Conservation (phyloP, 2,329 filamentous ascomycete genomes). For the Fusarium sp. region DNA sequence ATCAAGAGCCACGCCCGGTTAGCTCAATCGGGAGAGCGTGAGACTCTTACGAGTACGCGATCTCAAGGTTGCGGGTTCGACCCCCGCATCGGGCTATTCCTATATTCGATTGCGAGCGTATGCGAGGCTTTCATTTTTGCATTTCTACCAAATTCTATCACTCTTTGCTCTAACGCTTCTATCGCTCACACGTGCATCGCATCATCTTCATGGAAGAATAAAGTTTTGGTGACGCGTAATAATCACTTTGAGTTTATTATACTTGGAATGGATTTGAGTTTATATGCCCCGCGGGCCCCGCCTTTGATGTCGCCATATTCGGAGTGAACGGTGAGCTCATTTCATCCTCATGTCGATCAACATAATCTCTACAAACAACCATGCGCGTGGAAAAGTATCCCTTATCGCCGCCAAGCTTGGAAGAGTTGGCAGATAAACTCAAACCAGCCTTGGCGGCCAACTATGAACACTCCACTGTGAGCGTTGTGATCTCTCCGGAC, state of each 20-base stretch:
- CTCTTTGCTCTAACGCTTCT: accelerated
- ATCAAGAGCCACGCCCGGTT: constrained; percentile 51
- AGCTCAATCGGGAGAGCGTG: constrained; percentile 69
- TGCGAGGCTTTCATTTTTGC: constrained; percentile 18
- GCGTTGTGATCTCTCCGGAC: neutral
- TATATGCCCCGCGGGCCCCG: neutral
- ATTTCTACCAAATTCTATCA: too few species aligned
- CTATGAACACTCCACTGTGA: neutral
- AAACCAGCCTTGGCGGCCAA: neutral
- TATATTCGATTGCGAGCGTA: constrained; percentile 44
- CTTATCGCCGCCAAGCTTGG: constrained; percentile 45
- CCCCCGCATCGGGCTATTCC: constrained; percentile 58
- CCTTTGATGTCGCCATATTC: neutral
- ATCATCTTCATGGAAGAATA: accelerated
- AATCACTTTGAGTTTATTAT: neutral
- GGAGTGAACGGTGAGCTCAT: neutral
- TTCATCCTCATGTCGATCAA: neutral
- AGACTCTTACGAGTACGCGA: constrained; percentile 68
- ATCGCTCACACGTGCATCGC: accelerated
- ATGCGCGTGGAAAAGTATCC: constrained; percentile 9
- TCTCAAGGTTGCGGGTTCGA: constrained; percentile 71
- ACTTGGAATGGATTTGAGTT: neutral
- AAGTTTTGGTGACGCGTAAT: neutral
- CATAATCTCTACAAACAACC: neutral
- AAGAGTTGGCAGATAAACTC: constrained; percentile 35